Conservation (phyloP, 176 grass and related monocot species). For the Calamus simplicifolius region DNA sequence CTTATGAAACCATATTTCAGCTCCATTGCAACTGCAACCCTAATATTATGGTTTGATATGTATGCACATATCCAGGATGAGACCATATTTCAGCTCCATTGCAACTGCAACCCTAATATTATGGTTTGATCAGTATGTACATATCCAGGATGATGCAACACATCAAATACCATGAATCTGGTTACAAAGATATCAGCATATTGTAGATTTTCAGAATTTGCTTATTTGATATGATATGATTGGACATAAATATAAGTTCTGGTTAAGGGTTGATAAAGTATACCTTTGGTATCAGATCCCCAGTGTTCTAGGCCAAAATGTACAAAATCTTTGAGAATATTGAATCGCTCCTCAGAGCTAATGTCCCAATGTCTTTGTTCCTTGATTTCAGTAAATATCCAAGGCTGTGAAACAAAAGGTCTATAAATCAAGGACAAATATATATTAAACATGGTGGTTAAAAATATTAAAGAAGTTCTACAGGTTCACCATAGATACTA, state of each 20-base stretch:
- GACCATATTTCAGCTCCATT: too few relatives aligned
- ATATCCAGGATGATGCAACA: too few relatives aligned
- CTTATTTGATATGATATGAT: too few relatives aligned
- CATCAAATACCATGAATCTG: too few relatives aligned
- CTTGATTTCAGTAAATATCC: conserved; percentile 99
- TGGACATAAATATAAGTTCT: not conserved
- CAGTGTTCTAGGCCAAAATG: conserved; percentile 79
- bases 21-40: too few relatives aligned
- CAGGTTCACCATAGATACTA: not conserved
- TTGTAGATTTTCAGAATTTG: too few relatives aligned
- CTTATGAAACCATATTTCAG: too few relatives aligned
- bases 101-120: too few relatives aligned
- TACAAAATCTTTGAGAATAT: conserved; percentile 84
- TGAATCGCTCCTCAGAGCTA: conserved; percentile 66
- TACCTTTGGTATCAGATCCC: conserved; percentile 92
- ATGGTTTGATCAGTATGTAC: too few relatives aligned
- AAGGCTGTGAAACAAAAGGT: conserved; percentile 47
- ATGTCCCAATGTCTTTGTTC: conserved; percentile 96
- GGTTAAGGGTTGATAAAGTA: not conserved
- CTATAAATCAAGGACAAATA: not conserved
- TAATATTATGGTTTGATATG: too few relatives aligned
- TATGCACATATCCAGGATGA: too few relatives aligned
- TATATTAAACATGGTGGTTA: not conserved
- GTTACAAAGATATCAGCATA: too few relatives aligned
- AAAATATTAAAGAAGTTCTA: not conserved